These are phyloP conservation scores for Reutealis trisperma DNA, from an alignment of 345 rosid species.

Conservation along the genomic window DNA sequence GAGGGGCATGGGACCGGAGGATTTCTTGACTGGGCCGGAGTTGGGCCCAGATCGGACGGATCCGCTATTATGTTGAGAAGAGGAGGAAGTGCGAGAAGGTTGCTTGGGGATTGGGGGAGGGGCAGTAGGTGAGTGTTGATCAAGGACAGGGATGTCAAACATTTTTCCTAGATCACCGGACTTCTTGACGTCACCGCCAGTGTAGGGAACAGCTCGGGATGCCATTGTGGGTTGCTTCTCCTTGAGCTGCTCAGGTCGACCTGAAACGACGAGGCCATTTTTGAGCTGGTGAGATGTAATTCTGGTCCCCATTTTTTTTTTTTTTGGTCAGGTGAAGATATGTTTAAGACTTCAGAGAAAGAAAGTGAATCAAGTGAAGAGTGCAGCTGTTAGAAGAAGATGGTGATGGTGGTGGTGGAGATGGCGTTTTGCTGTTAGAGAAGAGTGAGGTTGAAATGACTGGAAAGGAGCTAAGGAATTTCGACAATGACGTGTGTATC, in stretches of 20 bases:
- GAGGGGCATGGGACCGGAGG: conserved; percentile 74
- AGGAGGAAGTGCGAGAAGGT: conserved; percentile 61
- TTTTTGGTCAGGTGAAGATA: neutral
- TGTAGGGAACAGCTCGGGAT: conserved; percentile 80
- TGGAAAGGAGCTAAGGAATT: neutral
- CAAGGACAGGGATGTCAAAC: conserved; percentile 74
- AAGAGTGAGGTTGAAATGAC: neutral
- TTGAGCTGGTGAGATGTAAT: conserved; percentile 88
- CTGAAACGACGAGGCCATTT: conserved; percentile 81
- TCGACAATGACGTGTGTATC: conserved; percentile 11
- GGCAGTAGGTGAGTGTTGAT: conserved; percentile 34
- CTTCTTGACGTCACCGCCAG: conserved; percentile 89
- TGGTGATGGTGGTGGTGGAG: neutral
- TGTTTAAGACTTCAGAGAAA: too few relatives aligned
- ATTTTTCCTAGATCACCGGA: conserved; percentile 95
- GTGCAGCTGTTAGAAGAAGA: neutral
- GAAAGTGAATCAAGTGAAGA: neutral
- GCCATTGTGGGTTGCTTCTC: conserved; percentile 81
- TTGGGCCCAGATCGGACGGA: conserved; percentile 79
- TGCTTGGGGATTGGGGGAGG: conserved; percentile 41
- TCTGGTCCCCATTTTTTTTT: conserved; percentile 64
- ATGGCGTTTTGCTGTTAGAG: neutral
- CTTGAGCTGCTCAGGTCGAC: conserved; percentile 58
- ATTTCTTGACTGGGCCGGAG: conserved; percentile 64
- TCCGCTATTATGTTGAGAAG: conserved; percentile 77